Evolutionary conservation across 495 filamentous ascomycete species (phyloP).

Genomic region (Neurospora sp.): DNA sequence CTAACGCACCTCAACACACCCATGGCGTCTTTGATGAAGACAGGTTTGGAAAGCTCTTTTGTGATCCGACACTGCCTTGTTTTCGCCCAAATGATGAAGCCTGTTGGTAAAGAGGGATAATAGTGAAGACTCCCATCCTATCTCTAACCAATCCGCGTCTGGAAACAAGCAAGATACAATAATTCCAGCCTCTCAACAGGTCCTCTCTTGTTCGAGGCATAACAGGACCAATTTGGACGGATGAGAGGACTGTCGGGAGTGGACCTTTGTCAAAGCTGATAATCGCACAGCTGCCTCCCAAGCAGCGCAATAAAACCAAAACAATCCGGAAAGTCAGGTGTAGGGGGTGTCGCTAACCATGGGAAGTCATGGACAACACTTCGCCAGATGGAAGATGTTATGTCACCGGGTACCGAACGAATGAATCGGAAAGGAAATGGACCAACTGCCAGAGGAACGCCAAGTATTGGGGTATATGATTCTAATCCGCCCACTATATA

Average conservation of each 20-base stretch:
- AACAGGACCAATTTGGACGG: not conserved
- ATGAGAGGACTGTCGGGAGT: not conserved
- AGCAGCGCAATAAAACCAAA: not conserved
- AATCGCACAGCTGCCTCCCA: not conserved
- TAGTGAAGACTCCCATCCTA: not conserved
- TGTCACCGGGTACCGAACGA: not conserved
- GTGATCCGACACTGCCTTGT: not conserved
- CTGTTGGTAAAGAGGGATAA: not conserved
- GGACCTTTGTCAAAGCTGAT: not conserved
- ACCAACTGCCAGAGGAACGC: not conserved
- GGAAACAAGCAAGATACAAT: not conserved
- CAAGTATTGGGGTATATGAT: constrained; percentile 15
- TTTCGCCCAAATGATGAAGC: not conserved
- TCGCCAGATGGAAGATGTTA: not conserved
- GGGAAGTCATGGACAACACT: not conserved
- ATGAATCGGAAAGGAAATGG: not conserved
- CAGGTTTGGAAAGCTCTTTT: not conserved
- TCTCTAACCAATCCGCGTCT: not conserved
- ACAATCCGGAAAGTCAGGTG: not conserved
- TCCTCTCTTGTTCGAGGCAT: not conserved
- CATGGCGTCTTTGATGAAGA: not conserved
- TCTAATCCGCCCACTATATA: constrained; percentile 14
- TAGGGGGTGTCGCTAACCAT: not conserved
- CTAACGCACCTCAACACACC: not conserved
- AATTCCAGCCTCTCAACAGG: not conserved